These are phyloP conservation scores for Fragaria iinumae DNA, from an alignment of 306 rosid genomes.

Conservation along the genomic window DNA sequence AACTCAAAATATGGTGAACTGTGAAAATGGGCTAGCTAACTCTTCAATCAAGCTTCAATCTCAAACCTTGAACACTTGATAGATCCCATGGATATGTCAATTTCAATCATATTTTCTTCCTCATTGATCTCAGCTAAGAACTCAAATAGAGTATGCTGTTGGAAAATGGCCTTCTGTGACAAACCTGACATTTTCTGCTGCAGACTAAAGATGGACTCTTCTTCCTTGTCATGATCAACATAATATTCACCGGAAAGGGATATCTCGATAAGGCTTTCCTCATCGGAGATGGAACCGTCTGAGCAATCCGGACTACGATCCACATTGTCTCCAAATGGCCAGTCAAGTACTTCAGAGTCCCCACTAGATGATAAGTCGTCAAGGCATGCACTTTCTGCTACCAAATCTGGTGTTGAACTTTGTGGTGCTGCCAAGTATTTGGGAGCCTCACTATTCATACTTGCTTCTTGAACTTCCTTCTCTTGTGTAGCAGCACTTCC, in stretches of 20 bases:
- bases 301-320: slow-evolving; percentile 41
- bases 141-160: slow-evolving; percentile 50
- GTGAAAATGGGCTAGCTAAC: slow-evolving; percentile 5
- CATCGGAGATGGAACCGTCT: slow-evolving; percentile 90
- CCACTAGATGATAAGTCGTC: slow-evolving; percentile 45
- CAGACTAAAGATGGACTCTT: slow-evolving; percentile 27
- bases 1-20: slow-evolving; percentile 25
- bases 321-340: slow-evolving; percentile 29
- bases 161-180: slow-evolving; percentile 21
- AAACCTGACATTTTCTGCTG: slow-evolving; percentile 40
- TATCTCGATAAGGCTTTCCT: slow-evolving; percentile 91
- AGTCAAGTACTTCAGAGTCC: slow-evolving; percentile 50
- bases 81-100: slow-evolving; percentile 92
- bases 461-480: slow-evolving; percentile 35
- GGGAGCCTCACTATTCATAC: neutral
- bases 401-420: slow-evolving; percentile 23
- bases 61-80: slow-evolving; percentile 95
- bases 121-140: slow-evolving; percentile 75
- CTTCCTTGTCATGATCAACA: slow-evolving; percentile 36
- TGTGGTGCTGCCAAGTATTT: slow-evolving; percentile 12
- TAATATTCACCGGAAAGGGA: slow-evolving; percentile 67
- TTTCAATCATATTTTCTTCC: slow-evolving; percentile 91
- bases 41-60: slow-evolving; percentile 53
- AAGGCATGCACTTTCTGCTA: slow-evolving; percentile 44
- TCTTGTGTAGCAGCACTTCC: slow-evolving; percentile 10